These are phyloP conservation scores for Eucalyptus cloeziana DNA, from an alignment of 345 rosid genomes.

Conservation along the genomic window DNA sequence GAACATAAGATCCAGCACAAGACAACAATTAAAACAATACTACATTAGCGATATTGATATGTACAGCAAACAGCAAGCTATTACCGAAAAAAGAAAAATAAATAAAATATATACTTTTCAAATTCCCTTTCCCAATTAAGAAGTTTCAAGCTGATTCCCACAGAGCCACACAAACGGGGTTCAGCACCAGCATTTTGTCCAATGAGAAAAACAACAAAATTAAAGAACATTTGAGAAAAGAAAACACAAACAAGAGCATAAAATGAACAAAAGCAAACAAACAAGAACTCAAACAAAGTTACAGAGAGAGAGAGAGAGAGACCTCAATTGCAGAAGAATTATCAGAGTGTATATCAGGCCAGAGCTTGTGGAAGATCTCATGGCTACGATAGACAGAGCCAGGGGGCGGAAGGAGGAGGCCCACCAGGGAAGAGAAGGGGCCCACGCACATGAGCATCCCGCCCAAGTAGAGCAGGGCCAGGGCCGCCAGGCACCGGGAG, in stretches of 20 bases:
- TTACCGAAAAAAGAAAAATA: background rate
- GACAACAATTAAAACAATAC: background rate
- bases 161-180: background rate
- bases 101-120: background rate
- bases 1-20: background rate
- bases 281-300: background rate
- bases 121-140: background rate
- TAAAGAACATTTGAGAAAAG: background rate
- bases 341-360: slow-evolving; percentile 59
- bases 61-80: background rate
- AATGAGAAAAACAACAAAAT: background rate
- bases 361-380: slow-evolving; percentile 49
- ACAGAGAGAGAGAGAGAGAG: background rate
- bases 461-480: slow-evolving; percentile 57
- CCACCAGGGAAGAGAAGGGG: slow-evolving; percentile 54
- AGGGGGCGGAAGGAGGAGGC: slow-evolving; percentile 30
- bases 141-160: background rate
- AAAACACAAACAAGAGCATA: background rate
- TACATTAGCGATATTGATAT: background rate
- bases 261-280: background rate
- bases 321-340: slow-evolving; percentile 67
- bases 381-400: slow-evolving; percentile 83
- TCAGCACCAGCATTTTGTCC: background rate
- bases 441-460: slow-evolving; percentile 78
- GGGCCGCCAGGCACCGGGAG: slow-evolving; percentile 42